phyloP scores from a whole-genome alignment of 768 basidiomycete species.

The Hygrocybe punicea region DNA sequence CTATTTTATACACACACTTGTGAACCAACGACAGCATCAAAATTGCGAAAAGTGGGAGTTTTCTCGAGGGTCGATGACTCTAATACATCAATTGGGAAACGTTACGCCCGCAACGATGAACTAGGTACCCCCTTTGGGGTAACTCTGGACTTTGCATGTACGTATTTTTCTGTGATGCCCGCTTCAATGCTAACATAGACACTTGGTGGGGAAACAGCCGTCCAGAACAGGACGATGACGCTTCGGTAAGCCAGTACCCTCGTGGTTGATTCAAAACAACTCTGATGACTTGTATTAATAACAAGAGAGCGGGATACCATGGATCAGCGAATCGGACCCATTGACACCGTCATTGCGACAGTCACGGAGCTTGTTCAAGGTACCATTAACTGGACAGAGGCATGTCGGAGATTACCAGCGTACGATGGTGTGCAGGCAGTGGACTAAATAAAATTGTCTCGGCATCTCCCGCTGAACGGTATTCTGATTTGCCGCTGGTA shows the following conservation, averaged over 20 bases:
- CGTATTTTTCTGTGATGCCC: constrained; percentile 20
- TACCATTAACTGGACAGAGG: constrained; percentile 71
- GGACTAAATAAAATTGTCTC: constrained; percentile 33
- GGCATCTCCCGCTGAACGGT: no score
- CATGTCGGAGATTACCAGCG: constrained; percentile 62
- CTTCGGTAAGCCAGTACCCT: constrained; percentile 60
- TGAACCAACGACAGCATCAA: no score
- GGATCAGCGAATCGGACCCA: constrained; percentile 82
- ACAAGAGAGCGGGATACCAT: constrained; percentile 91
- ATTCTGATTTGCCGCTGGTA: no score
- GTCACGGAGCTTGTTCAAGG: constrained; percentile 79
- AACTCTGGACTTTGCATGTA: constrained; percentile 90
- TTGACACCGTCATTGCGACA: constrained; percentile 83
- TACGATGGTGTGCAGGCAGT: constrained; percentile 92
- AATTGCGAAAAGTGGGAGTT: constrained; percentile 84
- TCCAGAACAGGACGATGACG: constrained; percentile 91
- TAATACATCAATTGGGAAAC: constrained; percentile 90
- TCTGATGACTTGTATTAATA: not conserved
- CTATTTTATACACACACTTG: no score
- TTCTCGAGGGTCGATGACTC: constrained; percentile 96
- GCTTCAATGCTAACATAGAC: constrained; percentile 5
- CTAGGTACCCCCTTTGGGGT: constrained; percentile 96
- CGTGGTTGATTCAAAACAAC: not conserved
- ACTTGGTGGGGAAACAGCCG: constrained; percentile 47
- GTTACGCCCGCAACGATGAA: constrained; percentile 97